Base-by-base conservation (phyloP, 2,329 filamentous ascomycete species). In the Exophiala sideris region DNA sequence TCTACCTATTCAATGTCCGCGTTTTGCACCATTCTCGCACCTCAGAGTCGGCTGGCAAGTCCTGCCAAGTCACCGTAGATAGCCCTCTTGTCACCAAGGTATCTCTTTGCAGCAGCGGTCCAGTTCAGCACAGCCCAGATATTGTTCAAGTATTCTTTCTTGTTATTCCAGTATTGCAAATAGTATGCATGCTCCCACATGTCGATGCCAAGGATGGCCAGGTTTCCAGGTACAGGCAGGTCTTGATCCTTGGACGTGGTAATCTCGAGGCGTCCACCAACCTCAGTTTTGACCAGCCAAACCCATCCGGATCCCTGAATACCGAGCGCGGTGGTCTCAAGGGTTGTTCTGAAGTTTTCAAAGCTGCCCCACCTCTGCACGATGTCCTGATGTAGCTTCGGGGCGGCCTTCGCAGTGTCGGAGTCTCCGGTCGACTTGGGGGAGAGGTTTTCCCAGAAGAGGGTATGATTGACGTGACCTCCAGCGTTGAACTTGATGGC, bases 151-250 rank as follows among this genome's bases (percentile, higher is more conserved):
- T 60, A 62, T 32, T 56, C 48, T 35, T 60, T 60, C 52, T 62
- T 62, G 55, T 60, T 56, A 50, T 62, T 62, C 45, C 44, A 57
- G 44, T 62, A 62, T 78, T 89, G 89, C 14, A 95, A 73, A 67
- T 95, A 95, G 68, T 95, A 95, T 0, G 90, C 90, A 74, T 95
- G 90, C 75, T 95, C 90, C 90, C 89, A 95, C 83, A 95, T 92
- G 69, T 95, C 90, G 2, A 95, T 78, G 0, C 89, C 89, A 39
- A 91, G 78, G 16, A 95, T 80, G 1, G 86, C 85, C 3, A 45
- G 42, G 40, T 57, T 62, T n/a, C 52, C 55, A 11, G 39, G 34
- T 11, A 45, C 44, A 1, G 58, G 54, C 12, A 60, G 18, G 66
- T 95, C 90, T 74, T 95, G 90, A 68, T 95, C 89, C 69, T 90